Evolutionary conservation across 192 early-diverging fungal genomes (phyloP), one percentile per base, ranked within the genome.

Genomic region (Thoreauomyces humboldtii): DNA sequence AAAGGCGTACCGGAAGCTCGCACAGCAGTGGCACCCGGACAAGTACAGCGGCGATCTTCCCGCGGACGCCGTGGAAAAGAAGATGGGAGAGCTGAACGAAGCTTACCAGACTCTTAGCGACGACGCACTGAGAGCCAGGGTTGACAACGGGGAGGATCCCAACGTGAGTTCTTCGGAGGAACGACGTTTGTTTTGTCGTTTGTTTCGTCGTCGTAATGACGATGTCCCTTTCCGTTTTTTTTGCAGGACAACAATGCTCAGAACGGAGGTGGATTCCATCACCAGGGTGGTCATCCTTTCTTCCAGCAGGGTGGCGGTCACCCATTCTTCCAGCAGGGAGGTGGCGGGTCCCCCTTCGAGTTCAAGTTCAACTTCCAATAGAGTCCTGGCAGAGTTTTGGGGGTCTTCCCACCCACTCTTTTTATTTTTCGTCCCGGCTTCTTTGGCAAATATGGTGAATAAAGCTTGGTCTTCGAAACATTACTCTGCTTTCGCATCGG

Each of bases 21-120:
- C 91, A 17, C 84, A 94, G 66, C 76, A 88, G 71, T 95, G 89
- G 88, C 81, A 83, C 56, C 81, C 81, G 7, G 81, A 83, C 48
- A 83, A 78, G 53, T 77, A 81, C 62, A 22, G 65, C 15, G 94
- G 92, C 29, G 92, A 94, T 31, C 63, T 92, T 70, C 48, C 75
- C 7, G 77, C 83, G 52, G 92, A 94, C 7, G 67, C 87, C 52
- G 94, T 92, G 11, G 83, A 88, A 55, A 82, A 78, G 67, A 94
- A 92, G 81, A 97, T 97, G 93, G 83, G 88, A 17, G 88, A 90
- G 19, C 89, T 98, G 61, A 97, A 98, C 65, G 83, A 88, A 67
- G 95, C 96, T 2, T 92, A 95, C 73, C 90, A 94, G 81, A 87
- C 95, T 1, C 76, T 83, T 24, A 73, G 57, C 24, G 72, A 83